phyloP scores from a whole-genome alignment of 768 basidiomycete species.

The Mycena polygramma region DNA sequence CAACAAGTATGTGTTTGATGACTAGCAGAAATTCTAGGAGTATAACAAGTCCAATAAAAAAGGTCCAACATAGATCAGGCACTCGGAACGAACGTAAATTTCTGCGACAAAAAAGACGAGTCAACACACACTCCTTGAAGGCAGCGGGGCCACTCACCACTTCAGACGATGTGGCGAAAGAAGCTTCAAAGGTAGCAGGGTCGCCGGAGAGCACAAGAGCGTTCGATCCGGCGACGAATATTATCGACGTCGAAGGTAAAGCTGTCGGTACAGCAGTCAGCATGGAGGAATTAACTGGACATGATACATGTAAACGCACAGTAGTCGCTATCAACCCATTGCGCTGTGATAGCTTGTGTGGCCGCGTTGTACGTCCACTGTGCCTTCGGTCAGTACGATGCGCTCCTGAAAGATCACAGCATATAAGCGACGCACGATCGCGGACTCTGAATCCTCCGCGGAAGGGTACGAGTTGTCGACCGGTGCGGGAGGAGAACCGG shows the following conservation, averaged over 20 bases:
- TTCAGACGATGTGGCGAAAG: background rate
- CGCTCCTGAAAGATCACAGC: background rate
- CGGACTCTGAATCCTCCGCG: background rate
- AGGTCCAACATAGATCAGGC: too few relatives aligned
- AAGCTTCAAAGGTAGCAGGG: background rate
- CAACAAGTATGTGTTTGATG: too few relatives aligned
- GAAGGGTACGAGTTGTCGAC: background rate
- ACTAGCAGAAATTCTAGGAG: too few relatives aligned
- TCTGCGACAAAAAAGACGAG: too few relatives aligned
- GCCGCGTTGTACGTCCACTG: slow-evolving; percentile 2
- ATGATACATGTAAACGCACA: background rate
- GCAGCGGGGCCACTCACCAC: too few relatives aligned
- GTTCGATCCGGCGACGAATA: background rate
- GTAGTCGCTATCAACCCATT: slow-evolving; percentile 3
- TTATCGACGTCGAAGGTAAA: background rate
- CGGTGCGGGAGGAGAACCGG: background rate
- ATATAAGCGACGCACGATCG: background rate
- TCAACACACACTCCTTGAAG: too few relatives aligned
- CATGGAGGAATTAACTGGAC: too few relatives aligned
- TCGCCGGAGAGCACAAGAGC: slow-evolving; percentile 2
- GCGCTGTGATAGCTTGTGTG: background rate
- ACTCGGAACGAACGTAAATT: too few relatives aligned
- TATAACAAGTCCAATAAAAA: too few relatives aligned
- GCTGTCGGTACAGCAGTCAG: too few relatives aligned
- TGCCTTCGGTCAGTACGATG: background rate